A percentile compares a stretch with the other conserved stretches of the same genome.
phyloP scores from a whole-genome alignment of 768 basidiomycete species.

The Fistulinella prunicolor region DNA sequence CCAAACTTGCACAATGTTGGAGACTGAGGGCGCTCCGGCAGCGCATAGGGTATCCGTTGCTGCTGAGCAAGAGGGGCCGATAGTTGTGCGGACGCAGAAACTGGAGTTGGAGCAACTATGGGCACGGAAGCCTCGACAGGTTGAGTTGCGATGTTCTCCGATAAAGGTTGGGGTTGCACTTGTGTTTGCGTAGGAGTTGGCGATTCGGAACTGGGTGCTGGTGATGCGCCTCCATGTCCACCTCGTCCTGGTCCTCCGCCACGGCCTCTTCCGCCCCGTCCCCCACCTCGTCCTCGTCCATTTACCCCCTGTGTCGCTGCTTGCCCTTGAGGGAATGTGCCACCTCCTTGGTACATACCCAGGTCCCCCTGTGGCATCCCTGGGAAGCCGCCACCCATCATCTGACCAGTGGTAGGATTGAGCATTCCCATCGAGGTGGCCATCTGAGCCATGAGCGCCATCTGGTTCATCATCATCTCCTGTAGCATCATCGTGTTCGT shows the following conservation, averaged over 20 bases:
- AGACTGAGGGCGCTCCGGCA: constrained; percentile 80
- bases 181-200: constrained; percentile 19
- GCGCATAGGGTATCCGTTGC: constrained; percentile 46
- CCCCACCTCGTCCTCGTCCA: constrained; percentile 44
- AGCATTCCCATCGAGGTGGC: constrained; percentile 80
- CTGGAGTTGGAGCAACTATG: constrained; percentile 26
- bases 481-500: constrained; percentile 72
- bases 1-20: constrained; percentile 93
- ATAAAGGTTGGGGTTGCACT: constrained; percentile 14
- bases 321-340: constrained; percentile 22
- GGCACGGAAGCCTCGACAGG: constrained; percentile 10
- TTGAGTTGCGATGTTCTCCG: constrained; percentile 15
- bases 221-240: constrained; percentile 31
- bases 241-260: constrained; percentile 46
- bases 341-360: constrained; percentile 42
- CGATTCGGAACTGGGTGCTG: constrained; percentile 20
- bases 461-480: constrained; percentile 89
- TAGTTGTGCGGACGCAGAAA: constrained; percentile 23
- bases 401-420: constrained; percentile 55
- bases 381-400: constrained; percentile 53
- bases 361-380: constrained; percentile 56
- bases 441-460: constrained; percentile 94
- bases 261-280: constrained; percentile 44
- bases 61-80: constrained; percentile 11
- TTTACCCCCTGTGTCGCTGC: constrained; percentile 18